phyloP scores from a whole-genome alignment of 1,284 basidiomycete genomes.

The Earliella scabrosa region DNA sequence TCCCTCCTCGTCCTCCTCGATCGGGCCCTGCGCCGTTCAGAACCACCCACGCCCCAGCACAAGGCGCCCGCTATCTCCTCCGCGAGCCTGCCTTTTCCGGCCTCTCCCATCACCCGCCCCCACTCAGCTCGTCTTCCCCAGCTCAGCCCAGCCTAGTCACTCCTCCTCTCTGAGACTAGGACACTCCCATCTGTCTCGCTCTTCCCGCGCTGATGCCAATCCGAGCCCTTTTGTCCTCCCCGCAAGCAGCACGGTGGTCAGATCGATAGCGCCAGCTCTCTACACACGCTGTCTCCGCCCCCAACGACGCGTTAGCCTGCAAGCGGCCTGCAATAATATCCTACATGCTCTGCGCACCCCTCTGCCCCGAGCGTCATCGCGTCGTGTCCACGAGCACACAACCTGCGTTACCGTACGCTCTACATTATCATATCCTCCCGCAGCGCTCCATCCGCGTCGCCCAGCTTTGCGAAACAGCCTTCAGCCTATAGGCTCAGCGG shows the following conservation, averaged over 20 bases:
- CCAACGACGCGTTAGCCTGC: neutral
- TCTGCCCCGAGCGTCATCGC: constrained; percentile 1
- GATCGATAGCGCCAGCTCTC: constrained; percentile 1
- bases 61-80: constrained; percentile 2
- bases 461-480: constrained; percentile 8
- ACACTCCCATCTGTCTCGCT: neutral
- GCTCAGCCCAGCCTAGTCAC: no score
- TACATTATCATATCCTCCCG: no score
- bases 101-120: constrained; percentile 1
- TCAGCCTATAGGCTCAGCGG: constrained; percentile 15
- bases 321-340: no score
- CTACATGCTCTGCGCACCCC: neutral
- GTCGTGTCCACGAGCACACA: neutral
- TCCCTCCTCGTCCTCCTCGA: constrained; percentile 6
- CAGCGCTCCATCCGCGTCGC: no score
- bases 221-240: no score
- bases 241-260: neutral
- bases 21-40: constrained; percentile 10
- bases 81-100: constrained; percentile 3
- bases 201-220: neutral
- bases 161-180: neutral
- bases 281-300: constrained; percentile 3
- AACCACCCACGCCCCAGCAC: constrained; percentile 7
- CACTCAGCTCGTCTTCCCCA: neutral
- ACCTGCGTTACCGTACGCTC: neutral